Conservation (phyloP, 768 basidiomycete genomes). For the Termitomyces sp. region DNA sequence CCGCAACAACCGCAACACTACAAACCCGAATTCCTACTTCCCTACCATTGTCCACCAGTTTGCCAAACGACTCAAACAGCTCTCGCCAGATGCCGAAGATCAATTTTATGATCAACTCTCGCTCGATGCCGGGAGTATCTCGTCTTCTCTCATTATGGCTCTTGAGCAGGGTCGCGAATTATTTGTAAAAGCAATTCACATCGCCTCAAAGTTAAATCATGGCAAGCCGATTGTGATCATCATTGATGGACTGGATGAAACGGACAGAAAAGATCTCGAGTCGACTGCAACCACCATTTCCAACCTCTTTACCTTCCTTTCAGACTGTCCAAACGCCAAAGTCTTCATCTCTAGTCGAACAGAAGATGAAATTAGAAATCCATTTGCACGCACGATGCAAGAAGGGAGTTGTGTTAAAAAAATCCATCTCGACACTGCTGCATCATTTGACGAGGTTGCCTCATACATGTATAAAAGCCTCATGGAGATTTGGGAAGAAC, state of each 20-base stretch:
- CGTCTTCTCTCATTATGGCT: constrained; percentile 10
- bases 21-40: constrained; percentile 16
- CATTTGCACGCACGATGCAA: not conserved
- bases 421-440: constrained; percentile 11
- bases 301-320: constrained; percentile 1
- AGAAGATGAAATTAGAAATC: constrained; percentile 15
- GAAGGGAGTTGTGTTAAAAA: constrained; percentile 5
- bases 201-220: constrained; percentile 7
- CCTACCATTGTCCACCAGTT: constrained; percentile 20
- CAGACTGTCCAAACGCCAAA: not conserved
- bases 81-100: not conserved
- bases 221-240: constrained; percentile 16
- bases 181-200: constrained; percentile 12
- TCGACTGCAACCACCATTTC: constrained; percentile 13
- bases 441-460: constrained; percentile 10
- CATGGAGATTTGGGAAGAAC: too few relatives aligned
- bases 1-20: constrained; percentile 1
- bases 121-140: constrained; percentile 1
- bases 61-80: not conserved
- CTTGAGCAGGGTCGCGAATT: constrained; percentile 11
- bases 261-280: constrained; percentile 8
- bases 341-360: constrained; percentile 14
- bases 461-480: constrained; percentile 1
- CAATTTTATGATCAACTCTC: constrained; percentile 9
- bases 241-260: constrained; percentile 22